Evolutionary conservation across 495 filamentous ascomycete species (phyloP).

Genomic region (Letharia columbiana): DNA sequence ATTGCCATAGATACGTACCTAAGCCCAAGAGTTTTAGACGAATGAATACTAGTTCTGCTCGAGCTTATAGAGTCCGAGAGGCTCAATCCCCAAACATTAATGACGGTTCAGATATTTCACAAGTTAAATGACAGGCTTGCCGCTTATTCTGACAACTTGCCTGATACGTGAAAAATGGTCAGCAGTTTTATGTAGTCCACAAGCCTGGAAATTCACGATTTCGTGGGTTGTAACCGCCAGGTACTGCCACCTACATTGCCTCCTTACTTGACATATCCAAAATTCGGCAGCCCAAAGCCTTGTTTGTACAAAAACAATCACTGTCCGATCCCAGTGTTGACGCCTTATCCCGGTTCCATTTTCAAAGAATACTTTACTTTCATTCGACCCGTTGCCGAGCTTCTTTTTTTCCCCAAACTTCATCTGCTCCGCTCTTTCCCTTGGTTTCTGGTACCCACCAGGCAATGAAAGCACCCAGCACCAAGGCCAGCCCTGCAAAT

Average conservation of each 20-base stretch:
- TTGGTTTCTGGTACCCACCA: constrained; percentile 74
- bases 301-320: neutral
- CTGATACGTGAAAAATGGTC: no score
- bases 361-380: neutral
- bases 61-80: no score
- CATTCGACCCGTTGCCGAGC: constrained; percentile 18
- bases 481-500: constrained; percentile 62
- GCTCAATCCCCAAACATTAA: no score
- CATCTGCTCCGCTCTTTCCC: constrained; percentile 69
- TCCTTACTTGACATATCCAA: neutral
- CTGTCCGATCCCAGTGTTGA: neutral
- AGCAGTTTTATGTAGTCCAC: no score
- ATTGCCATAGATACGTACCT: no score
- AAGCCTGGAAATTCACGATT: no score
- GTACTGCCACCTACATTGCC: neutral
- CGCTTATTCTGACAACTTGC: no score
- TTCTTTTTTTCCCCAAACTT: constrained; percentile 68
- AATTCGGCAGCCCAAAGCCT: neutral
- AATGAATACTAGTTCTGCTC: no score
- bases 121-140: no score
- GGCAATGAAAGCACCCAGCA: constrained; percentile 58
- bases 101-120: no score
- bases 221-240: no score
- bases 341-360: neutral
- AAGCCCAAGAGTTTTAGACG: no score